Percentiles rank a stretch among this genome's conserved stretches.
phyloP scores from a whole-genome alignment of 2,329 filamentous ascomycete genomes.

The Alternaria arbusti region DNA sequence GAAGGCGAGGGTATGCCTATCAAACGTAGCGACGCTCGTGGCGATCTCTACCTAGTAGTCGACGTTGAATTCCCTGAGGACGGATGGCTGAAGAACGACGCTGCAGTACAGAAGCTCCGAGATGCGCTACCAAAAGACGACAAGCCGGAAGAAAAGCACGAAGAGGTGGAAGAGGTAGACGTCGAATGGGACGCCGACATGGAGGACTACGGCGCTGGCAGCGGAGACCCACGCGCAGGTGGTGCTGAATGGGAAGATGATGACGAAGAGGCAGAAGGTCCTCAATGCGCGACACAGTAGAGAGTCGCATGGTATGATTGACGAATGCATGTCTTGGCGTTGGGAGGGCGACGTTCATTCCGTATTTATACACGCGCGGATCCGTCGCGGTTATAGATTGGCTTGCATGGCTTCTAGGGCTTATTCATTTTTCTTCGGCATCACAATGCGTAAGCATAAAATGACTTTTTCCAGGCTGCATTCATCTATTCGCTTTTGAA shows the following conservation, averaged over 20 bases:
- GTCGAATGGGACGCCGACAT: slow-evolving; percentile 84
- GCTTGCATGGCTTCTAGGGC: neutral
- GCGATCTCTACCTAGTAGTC: slow-evolving; percentile 86
- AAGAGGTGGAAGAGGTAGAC: slow-evolving; percentile 82
- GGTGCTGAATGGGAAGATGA: slow-evolving; percentile 75
- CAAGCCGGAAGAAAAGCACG: slow-evolving; percentile 64
- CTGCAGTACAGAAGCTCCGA: slow-evolving; percentile 71
- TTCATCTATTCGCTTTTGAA: neutral
- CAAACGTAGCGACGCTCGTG: slow-evolving; percentile 82
- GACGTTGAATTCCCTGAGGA: slow-evolving; percentile 89
- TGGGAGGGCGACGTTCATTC: slow-evolving; percentile 16
- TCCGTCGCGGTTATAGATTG: neutral
- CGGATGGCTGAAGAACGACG: slow-evolving; percentile 76
- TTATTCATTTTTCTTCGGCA: neutral
- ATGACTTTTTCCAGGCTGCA: neutral
- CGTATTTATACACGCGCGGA: slow-evolving; percentile 1
- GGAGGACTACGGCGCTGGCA: slow-evolving; percentile 80
- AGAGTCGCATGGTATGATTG: slow-evolving; percentile 14
- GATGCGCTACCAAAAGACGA: slow-evolving; percentile 74
- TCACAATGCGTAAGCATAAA: neutral
- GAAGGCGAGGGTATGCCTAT: slow-evolving; percentile 91
- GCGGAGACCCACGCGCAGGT: slow-evolving; percentile 70
- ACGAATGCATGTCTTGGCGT: slow-evolving; percentile 34
- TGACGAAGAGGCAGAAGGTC: slow-evolving; percentile 63
- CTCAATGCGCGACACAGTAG: slow-evolving; percentile 78